These are phyloP conservation scores for Aureobasidium melanogenum DNA, from an alignment of 2,329 filamentous ascomycete species.

Conservation along the genomic window DNA sequence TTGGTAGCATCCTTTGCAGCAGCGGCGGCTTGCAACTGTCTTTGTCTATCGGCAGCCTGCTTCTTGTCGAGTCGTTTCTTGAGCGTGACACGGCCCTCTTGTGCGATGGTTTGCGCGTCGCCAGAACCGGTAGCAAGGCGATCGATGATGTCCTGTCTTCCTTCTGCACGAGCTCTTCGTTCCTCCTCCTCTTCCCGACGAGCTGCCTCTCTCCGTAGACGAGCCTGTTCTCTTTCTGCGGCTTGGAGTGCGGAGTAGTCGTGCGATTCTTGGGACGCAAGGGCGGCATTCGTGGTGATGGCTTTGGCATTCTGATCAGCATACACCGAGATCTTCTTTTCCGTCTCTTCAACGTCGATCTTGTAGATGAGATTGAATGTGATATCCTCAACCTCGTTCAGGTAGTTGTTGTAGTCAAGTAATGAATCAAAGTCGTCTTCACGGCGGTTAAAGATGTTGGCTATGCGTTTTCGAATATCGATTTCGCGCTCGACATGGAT, in stretches of 20 bases:
- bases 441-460: slow-evolving; percentile 68
- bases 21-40: slow-evolving; percentile 37
- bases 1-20: slow-evolving; percentile 24
- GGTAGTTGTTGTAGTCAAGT: slow-evolving; percentile 82
- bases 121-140: slow-evolving; percentile 56
- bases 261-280: slow-evolving; percentile 39
- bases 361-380: slow-evolving; percentile 79
- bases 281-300: slow-evolving; percentile 43
- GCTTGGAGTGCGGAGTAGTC: slow-evolving; percentile 39
- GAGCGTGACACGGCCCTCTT: slow-evolving; percentile 54
- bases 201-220: slow-evolving; percentile 54
- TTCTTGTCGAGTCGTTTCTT: slow-evolving; percentile 63
- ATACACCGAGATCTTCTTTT: slow-evolving; percentile 56
- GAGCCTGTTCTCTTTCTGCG: slow-evolving; percentile 58
- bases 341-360: slow-evolving; percentile 56
- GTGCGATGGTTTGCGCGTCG: slow-evolving; percentile 47
- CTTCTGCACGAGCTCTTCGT: slow-evolving; percentile 52
- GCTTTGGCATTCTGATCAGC: slow-evolving; percentile 59
- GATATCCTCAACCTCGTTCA: slow-evolving; percentile 83
- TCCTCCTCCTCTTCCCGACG: slow-evolving; percentile 63
- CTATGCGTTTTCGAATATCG: slow-evolving; percentile 73
- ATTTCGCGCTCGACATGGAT: slow-evolving; percentile 81
- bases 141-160: slow-evolving; percentile 60
- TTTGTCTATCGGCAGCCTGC: slow-evolving; percentile 34
- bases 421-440: slow-evolving; percentile 88